These are phyloP conservation scores for Clathrospora elynae DNA, from an alignment of 2,329 filamentous ascomycete species.

Conservation along the genomic window DNA sequence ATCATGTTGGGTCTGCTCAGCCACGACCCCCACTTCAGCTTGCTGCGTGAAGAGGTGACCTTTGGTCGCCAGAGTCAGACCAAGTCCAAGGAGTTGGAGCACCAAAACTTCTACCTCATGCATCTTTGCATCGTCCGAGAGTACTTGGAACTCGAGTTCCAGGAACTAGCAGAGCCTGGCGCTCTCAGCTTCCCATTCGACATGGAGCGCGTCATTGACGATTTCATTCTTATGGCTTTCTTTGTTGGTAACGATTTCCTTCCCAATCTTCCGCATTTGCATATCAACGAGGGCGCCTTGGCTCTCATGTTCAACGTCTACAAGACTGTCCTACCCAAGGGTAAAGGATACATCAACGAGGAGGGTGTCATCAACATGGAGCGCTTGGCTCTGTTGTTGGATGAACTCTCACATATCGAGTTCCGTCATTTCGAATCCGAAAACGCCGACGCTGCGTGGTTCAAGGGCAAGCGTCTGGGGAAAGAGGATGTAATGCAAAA, in stretches of 20 bases:
- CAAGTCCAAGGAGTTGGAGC: constrained; percentile 94
- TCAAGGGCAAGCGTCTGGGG: constrained; percentile 80
- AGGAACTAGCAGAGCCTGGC: constrained; percentile 79
- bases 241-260: constrained; percentile 99
- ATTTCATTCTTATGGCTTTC: constrained; percentile 99
- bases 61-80: constrained; percentile 86
- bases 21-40: constrained; percentile 97
- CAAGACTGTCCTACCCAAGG: constrained; percentile 83
- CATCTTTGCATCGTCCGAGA: constrained; percentile 97
- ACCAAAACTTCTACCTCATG: constrained; percentile 98
- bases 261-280: constrained; percentile 91
- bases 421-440: constrained; percentile 92
- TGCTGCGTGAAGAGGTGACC: constrained; percentile 95
- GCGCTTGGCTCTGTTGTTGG: constrained; percentile 75
- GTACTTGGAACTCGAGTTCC: constrained; percentile 95
- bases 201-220: constrained; percentile 95
- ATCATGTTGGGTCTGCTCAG: constrained; percentile 98
- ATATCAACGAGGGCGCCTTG: constrained; percentile 97
- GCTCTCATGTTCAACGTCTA: constrained; percentile 98
- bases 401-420: constrained; percentile 86
- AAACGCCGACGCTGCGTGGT: constrained; percentile 86
- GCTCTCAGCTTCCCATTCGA: constrained; percentile 80
- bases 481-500: constrained; percentile 70
- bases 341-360: constrained; percentile 96
- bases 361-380: constrained; percentile 87